Evolutionary conservation across 2,329 filamentous ascomycete species (phyloP), one percentile per base, ranked within the genome.

Genomic region (Gnomoniopsis sp.): DNA sequence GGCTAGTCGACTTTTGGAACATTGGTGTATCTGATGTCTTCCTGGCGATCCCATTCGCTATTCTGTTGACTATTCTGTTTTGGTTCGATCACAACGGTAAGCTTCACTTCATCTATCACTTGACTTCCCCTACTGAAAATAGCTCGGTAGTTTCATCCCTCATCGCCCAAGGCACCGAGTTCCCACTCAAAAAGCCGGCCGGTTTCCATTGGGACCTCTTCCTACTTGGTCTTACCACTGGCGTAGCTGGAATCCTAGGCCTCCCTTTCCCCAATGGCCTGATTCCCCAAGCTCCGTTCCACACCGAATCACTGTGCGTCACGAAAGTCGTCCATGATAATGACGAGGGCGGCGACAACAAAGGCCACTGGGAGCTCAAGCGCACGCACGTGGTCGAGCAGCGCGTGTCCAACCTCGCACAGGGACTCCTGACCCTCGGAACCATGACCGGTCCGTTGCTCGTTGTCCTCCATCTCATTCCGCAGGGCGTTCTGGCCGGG

Each of bases 191-290:
- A 22, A 93, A 93, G 68, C 90, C 90, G 3, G 88, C 90, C 48
- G 90, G 90, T 15, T 93, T 93, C 68, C 90, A 93, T 73, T 93
- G 90, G 90, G 90, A 93, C 66, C 72, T 93, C 43, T 93, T 92
- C 74, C 83, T 93, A 33, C 84, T 93, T 1, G 90, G 90, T 4
- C 75, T 91, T 30, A 93, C 89, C 1, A 93, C 90, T 0, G 88
- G 88, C 52, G 74, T 93, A 1, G 87, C 88, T 3, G 90, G 90
- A 12, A 78, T 93, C 26, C 78, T 93, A 15, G 90, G 90, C 17
- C 80, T 93, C 12, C 90, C 90, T 1, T 91, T 91, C 65, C 90
- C 90, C 53, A 93, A 93, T 70, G 90, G 90, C 34, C 83, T 93
- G 30, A 93, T 93, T 64, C 90, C 90, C 0, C 90, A 93, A 73